phyloP scores from a whole-genome alignment of 2,329 filamentous ascomycete species.

The Paracamarosporium sp. region DNA sequence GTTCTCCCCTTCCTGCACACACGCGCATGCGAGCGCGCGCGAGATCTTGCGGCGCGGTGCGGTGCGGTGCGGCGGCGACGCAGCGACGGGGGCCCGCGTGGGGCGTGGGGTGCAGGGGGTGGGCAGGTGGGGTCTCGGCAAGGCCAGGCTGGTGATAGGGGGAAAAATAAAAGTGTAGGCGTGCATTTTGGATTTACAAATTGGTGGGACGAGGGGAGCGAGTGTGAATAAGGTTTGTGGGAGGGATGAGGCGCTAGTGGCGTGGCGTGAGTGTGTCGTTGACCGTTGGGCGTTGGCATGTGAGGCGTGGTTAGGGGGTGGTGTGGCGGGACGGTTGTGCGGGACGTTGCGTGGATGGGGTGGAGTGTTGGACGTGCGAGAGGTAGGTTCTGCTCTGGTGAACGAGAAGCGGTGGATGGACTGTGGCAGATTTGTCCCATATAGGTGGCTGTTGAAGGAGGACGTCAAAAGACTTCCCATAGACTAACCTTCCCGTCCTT shows the following conservation, averaged over 20 bases:
- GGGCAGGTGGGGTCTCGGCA: not conserved
- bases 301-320: not conserved
- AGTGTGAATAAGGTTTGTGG: not conserved
- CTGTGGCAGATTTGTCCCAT: not conserved
- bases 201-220: not conserved
- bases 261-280: too few species aligned
- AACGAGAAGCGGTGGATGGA: not conserved
- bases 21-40: not conserved
- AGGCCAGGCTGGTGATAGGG: not conserved
- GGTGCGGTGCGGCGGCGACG: too few species aligned
- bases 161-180: not conserved
- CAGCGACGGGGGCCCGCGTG: not conserved
- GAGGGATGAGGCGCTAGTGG: not conserved
- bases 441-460: not conserved
- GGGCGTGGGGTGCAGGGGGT: not conserved
- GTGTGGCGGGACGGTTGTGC: too few species aligned
- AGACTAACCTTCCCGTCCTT: constrained; percentile 96
- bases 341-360: not conserved
- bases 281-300: not conserved
- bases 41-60: not conserved
- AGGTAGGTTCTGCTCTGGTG: not conserved
- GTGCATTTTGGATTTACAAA: not conserved
- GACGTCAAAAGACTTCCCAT: constrained; percentile 81
- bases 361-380: not conserved
- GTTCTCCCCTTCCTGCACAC: not conserved